Evolutionary conservation across 352 stramenopile species (phyloP), one percentile per base, ranked within the genome.

Genomic region (Phytopythium sindhum): DNA sequence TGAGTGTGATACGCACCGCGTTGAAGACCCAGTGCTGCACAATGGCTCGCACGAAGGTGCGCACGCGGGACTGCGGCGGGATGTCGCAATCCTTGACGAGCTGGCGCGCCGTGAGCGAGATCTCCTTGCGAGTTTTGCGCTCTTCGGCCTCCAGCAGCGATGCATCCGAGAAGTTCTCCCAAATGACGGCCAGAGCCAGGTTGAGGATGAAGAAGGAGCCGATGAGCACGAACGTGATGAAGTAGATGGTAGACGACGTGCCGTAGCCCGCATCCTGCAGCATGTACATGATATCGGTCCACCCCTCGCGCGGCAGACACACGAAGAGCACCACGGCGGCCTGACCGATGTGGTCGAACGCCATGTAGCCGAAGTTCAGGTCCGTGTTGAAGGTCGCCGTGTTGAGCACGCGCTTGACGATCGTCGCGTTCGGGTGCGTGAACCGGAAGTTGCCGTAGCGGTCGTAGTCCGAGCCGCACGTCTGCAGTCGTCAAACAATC

Each of bases 131-230:
- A 0, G 63, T 48, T 33, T 68, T 70, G 17, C 64, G 67, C 45
- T 85, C 72, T 41, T 88, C 77, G 0, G 72, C 74, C 59, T 88
- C 81, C n/a, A 81, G 60, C 17, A 84, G 62, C n/a, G 78, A 88
- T 11, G 72, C 60, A 9, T 90, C 81, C 6, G 74, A 88, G 45
- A 88, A 89, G 58, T 89, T 89, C 37, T 89, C 80, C 77, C 83
- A 97, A 59, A 97, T 91, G 35, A 97, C 90, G 23, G 91, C 91
- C 33, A 97, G 80, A n/a, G 88, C 82, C 23, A 97, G 68, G 55
- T 97, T 96, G 58, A 97, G 73, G 68, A 97, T 86, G 64, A 97
- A 97, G 67, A 89, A 97, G 23, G 86, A 93, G 23, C 89, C 91
- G 54, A 96, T 67, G 39, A 96, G 65, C 33, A 97, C 77, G 53